These are phyloP conservation scores for Penicillium frequentans DNA, from an alignment of 2,329 filamentous ascomycete genomes.

Conservation along the genomic window DNA sequence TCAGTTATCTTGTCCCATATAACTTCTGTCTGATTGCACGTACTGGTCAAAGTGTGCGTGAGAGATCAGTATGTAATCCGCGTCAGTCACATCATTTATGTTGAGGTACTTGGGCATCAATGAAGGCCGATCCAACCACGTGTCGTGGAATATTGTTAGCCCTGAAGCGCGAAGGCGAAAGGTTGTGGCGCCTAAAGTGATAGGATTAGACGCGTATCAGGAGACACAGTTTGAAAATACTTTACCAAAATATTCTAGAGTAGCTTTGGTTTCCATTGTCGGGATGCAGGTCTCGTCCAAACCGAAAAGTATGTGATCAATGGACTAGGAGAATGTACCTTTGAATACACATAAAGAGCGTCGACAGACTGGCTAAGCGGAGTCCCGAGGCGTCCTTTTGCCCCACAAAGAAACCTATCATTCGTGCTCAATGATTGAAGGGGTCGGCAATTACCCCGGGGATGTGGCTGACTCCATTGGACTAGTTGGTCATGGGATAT, in stretches of 20 bases:
- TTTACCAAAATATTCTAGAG: background rate
- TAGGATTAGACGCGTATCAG: background rate
- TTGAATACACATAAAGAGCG: background rate
- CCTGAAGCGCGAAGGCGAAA: background rate
- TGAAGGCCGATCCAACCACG: background rate
- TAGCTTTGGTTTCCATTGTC: conserved; percentile 23
- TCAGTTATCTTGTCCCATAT: background rate
- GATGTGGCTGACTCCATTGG: background rate
- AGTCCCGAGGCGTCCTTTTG: background rate
- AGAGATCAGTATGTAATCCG: background rate
- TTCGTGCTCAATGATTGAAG: background rate
- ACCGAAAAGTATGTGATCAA: background rate
- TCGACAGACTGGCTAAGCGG: background rate
- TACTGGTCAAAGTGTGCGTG: background rate
- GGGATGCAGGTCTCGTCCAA: conserved; percentile 54
- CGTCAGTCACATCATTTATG: background rate
- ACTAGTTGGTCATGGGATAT: background rate
- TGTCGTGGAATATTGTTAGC: background rate
- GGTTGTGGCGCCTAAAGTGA: background rate
- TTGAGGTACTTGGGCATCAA: background rate
- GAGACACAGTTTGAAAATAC: accelerated
- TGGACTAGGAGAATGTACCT: background rate
- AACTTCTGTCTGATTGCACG: background rate
- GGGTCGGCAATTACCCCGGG: no score
- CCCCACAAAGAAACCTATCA: background rate